Conservation (phyloP, 768 basidiomycete genomes). For the Boletus vinaceobasis region DNA sequence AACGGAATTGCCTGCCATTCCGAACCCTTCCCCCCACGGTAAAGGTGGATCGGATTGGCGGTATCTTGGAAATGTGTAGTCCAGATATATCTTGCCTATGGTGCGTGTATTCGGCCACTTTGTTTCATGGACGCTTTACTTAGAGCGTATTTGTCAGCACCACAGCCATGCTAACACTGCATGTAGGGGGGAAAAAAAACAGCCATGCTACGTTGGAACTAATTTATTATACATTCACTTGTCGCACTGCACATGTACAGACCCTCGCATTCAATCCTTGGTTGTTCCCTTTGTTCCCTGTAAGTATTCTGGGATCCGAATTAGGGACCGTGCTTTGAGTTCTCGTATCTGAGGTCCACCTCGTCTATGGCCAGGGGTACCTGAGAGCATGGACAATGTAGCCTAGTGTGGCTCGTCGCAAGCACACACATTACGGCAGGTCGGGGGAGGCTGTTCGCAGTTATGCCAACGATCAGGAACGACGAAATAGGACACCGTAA, state of each 20-base stretch:
- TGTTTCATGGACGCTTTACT: not conserved
- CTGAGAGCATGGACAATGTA: too few relatives aligned
- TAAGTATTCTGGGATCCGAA: not conserved
- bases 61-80: not conserved
- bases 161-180: too few relatives aligned
- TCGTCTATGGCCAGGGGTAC: too few relatives aligned
- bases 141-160: too few relatives aligned
- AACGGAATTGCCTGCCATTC: not conserved
- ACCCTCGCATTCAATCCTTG: not conserved
- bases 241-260: not conserved
- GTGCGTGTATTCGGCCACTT: not conserved
- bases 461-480: too few relatives aligned
- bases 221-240: not conserved
- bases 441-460: too few relatives aligned
- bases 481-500: too few relatives aligned
- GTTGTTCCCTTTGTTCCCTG: not conserved
- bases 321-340: not conserved
- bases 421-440: too few relatives aligned
- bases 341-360: too few relatives aligned
- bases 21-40: not conserved
- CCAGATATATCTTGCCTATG: not conserved
- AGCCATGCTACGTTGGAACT: too few relatives aligned
- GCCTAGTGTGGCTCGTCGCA: too few relatives aligned
- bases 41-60: not conserved
- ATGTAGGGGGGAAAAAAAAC: too few relatives aligned